Conservation (phyloP, 306 rosid genomes). For the Carpinus viminea region DNA sequence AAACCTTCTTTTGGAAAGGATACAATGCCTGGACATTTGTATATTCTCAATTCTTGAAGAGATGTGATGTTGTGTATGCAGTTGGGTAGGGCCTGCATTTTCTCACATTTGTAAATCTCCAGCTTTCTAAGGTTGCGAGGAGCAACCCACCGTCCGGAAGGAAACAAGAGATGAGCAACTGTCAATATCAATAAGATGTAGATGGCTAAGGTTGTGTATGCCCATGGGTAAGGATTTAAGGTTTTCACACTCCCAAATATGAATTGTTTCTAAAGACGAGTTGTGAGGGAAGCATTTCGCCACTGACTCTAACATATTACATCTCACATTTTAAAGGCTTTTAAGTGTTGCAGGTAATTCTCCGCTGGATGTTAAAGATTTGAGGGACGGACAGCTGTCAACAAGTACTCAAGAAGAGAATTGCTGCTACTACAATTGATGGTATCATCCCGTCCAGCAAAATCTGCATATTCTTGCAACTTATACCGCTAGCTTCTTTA, state of each 20-base stretch:
- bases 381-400: not conserved
- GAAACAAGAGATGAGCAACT: slow-evolving; percentile 15
- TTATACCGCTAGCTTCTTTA: not conserved
- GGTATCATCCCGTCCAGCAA: not conserved
- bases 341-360: slow-evolving; percentile 22
- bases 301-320: slow-evolving; percentile 6
- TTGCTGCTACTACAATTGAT: not conserved
- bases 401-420: not conserved
- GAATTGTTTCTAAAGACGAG: slow-evolving; percentile 8
- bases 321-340: not conserved
- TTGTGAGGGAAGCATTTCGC: not conserved
- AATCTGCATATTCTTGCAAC: not conserved
- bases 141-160: slow-evolving; percentile 6
- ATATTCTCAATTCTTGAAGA: not conserved
- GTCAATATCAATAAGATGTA: not conserved
- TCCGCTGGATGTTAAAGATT: slow-evolving; percentile 13
- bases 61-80: slow-evolving; percentile 15
- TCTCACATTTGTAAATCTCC: not conserved
- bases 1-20: slow-evolving; percentile 8
- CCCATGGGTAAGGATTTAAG: slow-evolving; percentile 22
- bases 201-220: slow-evolving; percentile 3
- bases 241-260: slow-evolving; percentile 17
- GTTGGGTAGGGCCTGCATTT: slow-evolving; percentile 4
- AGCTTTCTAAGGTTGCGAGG: slow-evolving; percentile 4
- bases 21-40: not conserved